A percentile compares a stretch with the other conserved stretches of the same genome.
Evolutionary conservation across 1,284 basidiomycete genomes (phyloP).

Genomic region (Puccinia sorghi): DNA sequence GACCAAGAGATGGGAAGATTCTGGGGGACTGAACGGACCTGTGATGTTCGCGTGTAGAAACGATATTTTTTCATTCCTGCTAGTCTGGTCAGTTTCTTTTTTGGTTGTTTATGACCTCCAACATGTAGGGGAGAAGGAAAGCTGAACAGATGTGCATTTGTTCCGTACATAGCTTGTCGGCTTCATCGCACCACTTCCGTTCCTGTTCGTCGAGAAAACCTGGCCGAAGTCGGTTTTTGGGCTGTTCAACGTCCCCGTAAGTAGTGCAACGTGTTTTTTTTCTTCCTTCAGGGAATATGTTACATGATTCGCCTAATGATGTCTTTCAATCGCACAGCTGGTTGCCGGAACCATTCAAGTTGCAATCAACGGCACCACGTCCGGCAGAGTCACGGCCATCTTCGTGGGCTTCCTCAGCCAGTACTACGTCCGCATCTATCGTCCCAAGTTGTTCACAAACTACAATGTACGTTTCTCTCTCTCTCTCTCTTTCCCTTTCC

Average conservation of each 20-base stretch:
- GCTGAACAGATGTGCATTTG: not conserved
- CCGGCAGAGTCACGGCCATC: constrained; percentile 44
- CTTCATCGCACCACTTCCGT: constrained; percentile 41
- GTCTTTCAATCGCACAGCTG: constrained; percentile 6
- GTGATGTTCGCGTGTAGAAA: constrained; percentile 19
- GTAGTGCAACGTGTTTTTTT: not conserved
- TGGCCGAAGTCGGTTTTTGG: constrained; percentile 32
- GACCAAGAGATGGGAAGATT: not conserved
- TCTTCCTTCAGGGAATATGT: too few species aligned
- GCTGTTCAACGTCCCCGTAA: constrained; percentile 43
- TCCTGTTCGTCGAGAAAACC: constrained; percentile 26
- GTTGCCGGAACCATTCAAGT: constrained; percentile 50
- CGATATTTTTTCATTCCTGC: constrained; percentile 47
- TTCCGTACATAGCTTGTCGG: constrained; percentile 17
- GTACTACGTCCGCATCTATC: constrained; percentile 45
- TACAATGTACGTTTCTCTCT: constrained; percentile 30
- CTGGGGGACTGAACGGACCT: not conserved
- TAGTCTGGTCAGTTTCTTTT: constrained; percentile 25
- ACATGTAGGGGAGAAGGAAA: not conserved
- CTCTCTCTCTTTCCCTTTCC: not conserved
- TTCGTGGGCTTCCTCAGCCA: constrained; percentile 48
- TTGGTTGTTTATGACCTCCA: not conserved
- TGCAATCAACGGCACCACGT: constrained; percentile 48
- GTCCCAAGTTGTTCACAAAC: constrained; percentile 29
- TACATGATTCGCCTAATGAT: not conserved